Conservation (phyloP, 768 basidiomycete genomes). For the Termitomyces eurrhizus region DNA sequence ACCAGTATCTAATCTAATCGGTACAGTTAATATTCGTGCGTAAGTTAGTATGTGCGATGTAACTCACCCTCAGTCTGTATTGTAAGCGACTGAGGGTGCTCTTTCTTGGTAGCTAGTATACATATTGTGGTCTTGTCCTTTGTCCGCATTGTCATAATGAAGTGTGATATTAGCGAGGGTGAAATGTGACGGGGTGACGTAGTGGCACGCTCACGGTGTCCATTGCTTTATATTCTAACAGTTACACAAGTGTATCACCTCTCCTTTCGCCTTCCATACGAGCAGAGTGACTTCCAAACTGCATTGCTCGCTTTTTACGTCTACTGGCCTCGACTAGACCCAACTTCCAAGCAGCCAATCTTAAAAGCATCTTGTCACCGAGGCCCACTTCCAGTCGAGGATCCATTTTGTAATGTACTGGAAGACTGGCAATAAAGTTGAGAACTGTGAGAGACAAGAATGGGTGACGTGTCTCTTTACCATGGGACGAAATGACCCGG, state of each 20-base stretch:
- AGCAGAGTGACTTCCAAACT: conserved; percentile 89
- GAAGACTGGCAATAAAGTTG: conserved; percentile 69
- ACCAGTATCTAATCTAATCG: too few relatives aligned
- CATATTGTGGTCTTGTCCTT: too few relatives aligned
- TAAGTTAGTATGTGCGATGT: too few relatives aligned
- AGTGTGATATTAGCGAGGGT: too few relatives aligned
- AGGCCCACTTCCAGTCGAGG: conserved; percentile 66
- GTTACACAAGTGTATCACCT: conserved; percentile 37
- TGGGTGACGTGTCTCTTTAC: conserved; percentile 90
- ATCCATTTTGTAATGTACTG: conserved; percentile 82
- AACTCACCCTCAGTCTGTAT: too few relatives aligned
- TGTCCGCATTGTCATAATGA: too few relatives aligned
- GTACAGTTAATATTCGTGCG: too few relatives aligned
- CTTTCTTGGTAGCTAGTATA: too few relatives aligned
- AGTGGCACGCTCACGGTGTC: too few relatives aligned
- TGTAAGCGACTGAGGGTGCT: too few relatives aligned
- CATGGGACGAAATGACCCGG: conserved; percentile 85
- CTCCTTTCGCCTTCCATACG: conserved; percentile 69
- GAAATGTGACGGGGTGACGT: too few relatives aligned
- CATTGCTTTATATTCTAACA: conserved; percentile 20
- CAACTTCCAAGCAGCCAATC: conserved; percentile 66
- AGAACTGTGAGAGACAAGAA: conserved; percentile 83
- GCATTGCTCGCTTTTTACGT: conserved; percentile 93
- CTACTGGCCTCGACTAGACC: conserved; percentile 71
- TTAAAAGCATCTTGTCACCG: conserved; percentile 87